Base-by-base conservation (phyloP, 257 asterid genomes). In the Scutellaria galericulata region DNA sequence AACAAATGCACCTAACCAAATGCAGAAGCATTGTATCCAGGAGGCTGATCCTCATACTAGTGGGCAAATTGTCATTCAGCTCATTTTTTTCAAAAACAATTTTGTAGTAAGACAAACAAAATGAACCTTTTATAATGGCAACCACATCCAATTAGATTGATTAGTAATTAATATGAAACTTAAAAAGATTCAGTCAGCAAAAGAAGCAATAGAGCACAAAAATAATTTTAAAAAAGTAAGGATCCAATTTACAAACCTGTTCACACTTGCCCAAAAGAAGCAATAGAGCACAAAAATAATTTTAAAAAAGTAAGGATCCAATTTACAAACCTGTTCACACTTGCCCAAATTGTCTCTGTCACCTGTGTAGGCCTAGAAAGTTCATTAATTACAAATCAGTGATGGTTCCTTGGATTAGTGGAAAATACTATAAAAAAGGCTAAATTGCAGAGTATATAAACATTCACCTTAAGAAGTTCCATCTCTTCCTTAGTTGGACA, bases 401-500 rank as follows among this genome's bases (percentile, higher is more conserved):
- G 27, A 58, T 45, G 14, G 37, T 66, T 64, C 53, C 66, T 68
- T 46, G 51, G 70, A 70, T 22, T 9, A 77, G 48, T 35, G 67
- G 59, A 47, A 66, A 70, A 71, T 46, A 44, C 60, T 10, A 6
- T 42, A 55, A 59, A 64, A 67, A 54, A 50, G 35, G 65, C 39
- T 65, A 66, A 66, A 44, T 31, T 18, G 65, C 45, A 77, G 51
- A 10, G 76, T 53, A 37, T 40, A 70, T 53, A 67, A 77, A 67
- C 27, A 70, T 81, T 78, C 84, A 95, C 99, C 99, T 90, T 92
- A 44, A 95, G 96, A 75, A 87, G 94, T 72, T 92, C 99, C 96
- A 95, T 92, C 86, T 95, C 99, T 72, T 95, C 99, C 83, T 95
- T 95, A 11, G 98, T 92, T 37, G 99, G 99, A 77, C 99, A 92